phyloP scores from a whole-genome alignment of 1,139 yeast species.

The Hyphopichia burtonii region DNA sequence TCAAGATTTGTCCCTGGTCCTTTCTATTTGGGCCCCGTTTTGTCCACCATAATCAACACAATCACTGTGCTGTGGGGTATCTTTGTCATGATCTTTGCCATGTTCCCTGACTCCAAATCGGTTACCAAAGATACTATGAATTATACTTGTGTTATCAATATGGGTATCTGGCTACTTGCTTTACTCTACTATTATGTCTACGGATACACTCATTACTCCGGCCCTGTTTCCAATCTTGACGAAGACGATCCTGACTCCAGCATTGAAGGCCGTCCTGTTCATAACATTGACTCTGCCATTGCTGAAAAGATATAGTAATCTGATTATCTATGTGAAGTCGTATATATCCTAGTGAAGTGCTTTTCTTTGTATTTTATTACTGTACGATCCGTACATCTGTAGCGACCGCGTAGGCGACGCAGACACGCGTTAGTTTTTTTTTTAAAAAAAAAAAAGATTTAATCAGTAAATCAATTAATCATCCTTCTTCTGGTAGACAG shows the following conservation, averaged over 20 bases:
- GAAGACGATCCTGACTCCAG: constrained; percentile 7
- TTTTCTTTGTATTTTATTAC: no score
- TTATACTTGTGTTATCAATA: constrained; percentile 35
- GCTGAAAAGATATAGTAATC: constrained; percentile 4
- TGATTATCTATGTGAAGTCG: not conserved
- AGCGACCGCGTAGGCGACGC: no score
- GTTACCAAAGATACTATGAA: constrained; percentile 34
- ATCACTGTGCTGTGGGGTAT: constrained; percentile 25
- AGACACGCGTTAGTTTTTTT: no score
- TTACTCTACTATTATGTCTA: constrained; percentile 25
- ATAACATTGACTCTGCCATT: constrained; percentile 5
- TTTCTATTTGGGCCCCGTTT: constrained; percentile 53
- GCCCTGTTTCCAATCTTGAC: constrained; percentile 38
- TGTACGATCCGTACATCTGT: no score
- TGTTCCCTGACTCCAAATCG: constrained; percentile 35
- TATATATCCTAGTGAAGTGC: not conserved
- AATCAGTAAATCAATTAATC: not conserved
- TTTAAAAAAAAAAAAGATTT: not conserved
- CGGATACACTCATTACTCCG: constrained; percentile 30
- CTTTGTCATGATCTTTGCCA: constrained; percentile 34
- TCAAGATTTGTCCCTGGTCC: constrained; percentile 59
- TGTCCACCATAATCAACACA: constrained; percentile 35
- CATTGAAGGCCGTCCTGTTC: constrained; percentile 6
- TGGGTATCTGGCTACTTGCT: constrained; percentile 35
- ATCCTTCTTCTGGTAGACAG: not conserved